Conservation (phyloP, 768 basidiomycete species). For the Collybiopsis confluens region DNA sequence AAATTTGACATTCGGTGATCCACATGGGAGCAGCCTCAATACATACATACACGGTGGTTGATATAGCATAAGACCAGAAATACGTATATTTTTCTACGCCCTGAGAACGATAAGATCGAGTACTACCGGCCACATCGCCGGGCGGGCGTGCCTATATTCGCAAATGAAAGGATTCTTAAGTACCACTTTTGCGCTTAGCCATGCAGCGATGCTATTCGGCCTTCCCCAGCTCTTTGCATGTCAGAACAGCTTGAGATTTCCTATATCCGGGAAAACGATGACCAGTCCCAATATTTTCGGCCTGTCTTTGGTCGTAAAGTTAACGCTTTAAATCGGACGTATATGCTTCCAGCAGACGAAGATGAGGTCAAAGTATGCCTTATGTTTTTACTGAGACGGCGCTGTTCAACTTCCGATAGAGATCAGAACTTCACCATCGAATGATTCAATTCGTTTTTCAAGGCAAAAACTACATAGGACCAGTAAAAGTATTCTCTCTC, state of each 20-base stretch:
- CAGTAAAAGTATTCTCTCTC: slow-evolving; percentile 31
- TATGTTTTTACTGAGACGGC: background rate
- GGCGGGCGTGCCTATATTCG: background rate
- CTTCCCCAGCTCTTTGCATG: background rate
- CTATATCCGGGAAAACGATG: slow-evolving; percentile 34
- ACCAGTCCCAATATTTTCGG: slow-evolving; percentile 53
- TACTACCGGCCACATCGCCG: background rate
- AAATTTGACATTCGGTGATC: background rate
- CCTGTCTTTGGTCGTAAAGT: slow-evolving; percentile 47
- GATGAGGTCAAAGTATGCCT: slow-evolving; percentile 57
- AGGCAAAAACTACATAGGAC: slow-evolving; percentile 64
- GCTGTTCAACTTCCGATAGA: slow-evolving; percentile 29
- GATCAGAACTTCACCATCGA: slow-evolving; percentile 59
- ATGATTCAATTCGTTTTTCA: slow-evolving; percentile 64
- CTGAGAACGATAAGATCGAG: background rate
- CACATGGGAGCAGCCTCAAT: background rate
- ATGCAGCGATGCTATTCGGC: slow-evolving; percentile 2
- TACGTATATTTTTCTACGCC: background rate
- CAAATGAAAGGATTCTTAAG: background rate
- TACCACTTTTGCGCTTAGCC: background rate
- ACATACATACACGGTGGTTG: background rate
- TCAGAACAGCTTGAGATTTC: slow-evolving; percentile 24
- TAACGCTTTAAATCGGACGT: slow-evolving; percentile 50
- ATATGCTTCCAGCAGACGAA: slow-evolving; percentile 62
- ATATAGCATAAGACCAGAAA: background rate